A percentile compares a stretch with the other conserved stretches of the same genome.
These are phyloP conservation scores for Talaromyces ruber DNA, from an alignment of 495 filamentous ascomycete genomes.

Conservation along the genomic window DNA sequence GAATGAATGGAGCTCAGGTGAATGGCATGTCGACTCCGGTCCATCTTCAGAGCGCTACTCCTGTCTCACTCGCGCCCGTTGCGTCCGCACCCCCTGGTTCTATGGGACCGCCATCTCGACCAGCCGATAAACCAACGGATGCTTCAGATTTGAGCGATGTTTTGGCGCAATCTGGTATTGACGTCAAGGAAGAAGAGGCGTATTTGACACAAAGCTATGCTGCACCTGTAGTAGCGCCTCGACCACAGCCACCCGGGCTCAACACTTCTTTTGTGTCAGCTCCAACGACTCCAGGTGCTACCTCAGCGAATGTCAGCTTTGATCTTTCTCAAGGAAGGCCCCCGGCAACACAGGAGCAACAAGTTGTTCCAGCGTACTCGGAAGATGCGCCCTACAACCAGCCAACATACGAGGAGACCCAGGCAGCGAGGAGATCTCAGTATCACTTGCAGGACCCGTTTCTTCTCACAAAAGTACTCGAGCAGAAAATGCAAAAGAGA, in stretches of 20 bases:
- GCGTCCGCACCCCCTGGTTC: conserved; percentile 36
- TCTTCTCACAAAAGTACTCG: conserved; percentile 39
- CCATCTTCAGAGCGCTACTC: background rate
- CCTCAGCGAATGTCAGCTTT: conserved; percentile 30
- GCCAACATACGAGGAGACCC: conserved; percentile 32
- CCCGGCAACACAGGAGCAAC: conserved; percentile 21
- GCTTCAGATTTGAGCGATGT: conserved; percentile 70
- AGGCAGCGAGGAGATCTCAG: conserved; percentile 37
- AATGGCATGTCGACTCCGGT: conserved; percentile 22
- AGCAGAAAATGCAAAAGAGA: conserved; percentile 36
- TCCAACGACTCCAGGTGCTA: conserved; percentile 29
- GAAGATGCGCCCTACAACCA: conserved; percentile 26
- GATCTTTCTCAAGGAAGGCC: conserved; percentile 20
- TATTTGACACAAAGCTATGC: conserved; percentile 54
- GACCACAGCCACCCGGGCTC: conserved; percentile 33
- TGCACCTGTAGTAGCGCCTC: conserved; percentile 33
- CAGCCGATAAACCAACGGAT: conserved; percentile 58
- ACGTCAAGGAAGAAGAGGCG: conserved; percentile 75
- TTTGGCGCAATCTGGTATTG: conserved; percentile 68
- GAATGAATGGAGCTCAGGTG: conserved; percentile 25
- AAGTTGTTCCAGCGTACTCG: conserved; percentile 21
- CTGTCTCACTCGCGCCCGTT: conserved; percentile 6
- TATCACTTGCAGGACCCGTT: conserved; percentile 54
- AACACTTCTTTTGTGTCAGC: conserved; percentile 34
- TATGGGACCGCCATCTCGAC: conserved; percentile 78